Percentiles rank a stretch among this genome's conserved stretches.
phyloP scores from a whole-genome alignment of 306 rosid genomes.

The Cucumis melo region DNA sequence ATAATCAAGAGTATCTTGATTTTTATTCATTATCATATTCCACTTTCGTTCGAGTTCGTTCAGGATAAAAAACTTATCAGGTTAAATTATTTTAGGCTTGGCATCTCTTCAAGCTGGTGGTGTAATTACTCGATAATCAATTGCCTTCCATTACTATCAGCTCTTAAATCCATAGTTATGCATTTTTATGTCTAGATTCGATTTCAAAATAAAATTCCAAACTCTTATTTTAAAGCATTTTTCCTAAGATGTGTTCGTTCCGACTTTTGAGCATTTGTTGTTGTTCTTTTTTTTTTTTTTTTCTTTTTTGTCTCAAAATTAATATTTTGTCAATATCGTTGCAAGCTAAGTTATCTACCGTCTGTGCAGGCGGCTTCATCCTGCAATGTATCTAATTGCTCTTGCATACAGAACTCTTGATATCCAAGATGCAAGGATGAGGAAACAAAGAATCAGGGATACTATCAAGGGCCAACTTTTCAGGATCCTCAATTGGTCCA shows the following conservation, averaged over 20 bases:
- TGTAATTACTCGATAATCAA: background rate
- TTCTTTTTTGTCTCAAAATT: background rate
- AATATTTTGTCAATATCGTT: background rate
- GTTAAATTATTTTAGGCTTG: background rate
- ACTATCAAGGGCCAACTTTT: constrained; percentile 33
- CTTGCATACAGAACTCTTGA: constrained; percentile 92
- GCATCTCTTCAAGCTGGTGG: background rate
- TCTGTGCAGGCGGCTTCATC: constrained; percentile 81
- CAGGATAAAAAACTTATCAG: background rate
- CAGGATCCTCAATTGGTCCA: constrained; percentile 70
- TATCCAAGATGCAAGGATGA: constrained; percentile 63
- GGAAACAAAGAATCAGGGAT: constrained; percentile 35
- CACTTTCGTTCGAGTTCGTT: background rate
- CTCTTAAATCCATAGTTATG: background rate
- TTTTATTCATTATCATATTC: background rate
- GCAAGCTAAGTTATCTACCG: background rate
- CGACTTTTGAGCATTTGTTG: background rate
- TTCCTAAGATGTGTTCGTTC: background rate
- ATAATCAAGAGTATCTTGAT: background rate
- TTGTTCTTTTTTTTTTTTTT: background rate
- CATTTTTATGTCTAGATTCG: background rate
- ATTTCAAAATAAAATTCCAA: background rate
- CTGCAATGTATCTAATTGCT: constrained; percentile 83
- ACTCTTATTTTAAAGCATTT: background rate
- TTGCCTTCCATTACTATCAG: background rate